These are phyloP conservation scores for Eurotiales sp. DNA, from an alignment of 2,329 filamentous ascomycete genomes.

Conservation along the genomic window DNA sequence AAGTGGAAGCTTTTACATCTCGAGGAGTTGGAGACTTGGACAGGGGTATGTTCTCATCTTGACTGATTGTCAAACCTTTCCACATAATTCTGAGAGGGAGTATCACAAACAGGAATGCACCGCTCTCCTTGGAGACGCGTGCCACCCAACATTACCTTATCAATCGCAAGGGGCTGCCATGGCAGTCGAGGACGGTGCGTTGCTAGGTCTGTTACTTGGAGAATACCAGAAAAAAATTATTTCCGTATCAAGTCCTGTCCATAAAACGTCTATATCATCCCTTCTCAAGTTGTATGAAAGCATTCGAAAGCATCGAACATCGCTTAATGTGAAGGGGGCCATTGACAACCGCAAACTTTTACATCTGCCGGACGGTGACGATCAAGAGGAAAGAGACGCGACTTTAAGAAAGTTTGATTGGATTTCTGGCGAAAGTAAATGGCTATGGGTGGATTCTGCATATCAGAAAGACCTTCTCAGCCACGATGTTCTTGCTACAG, in stretches of 20 bases:
- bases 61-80: no score
- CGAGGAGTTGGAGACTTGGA: constrained; percentile 47
- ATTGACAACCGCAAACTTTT: constrained; percentile 20
- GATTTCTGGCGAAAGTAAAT: neutral
- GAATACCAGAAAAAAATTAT: neutral
- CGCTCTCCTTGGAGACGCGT: constrained; percentile 52
- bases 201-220: constrained; percentile 51
- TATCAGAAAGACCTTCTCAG: no score
- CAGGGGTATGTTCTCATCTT: neutral
- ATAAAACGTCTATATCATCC: no score
- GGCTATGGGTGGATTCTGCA: no score
- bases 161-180: constrained; percentile 64
- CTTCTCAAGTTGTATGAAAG: constrained; percentile 42
- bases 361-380: constrained; percentile 20
- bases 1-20: constrained; percentile 66
- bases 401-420: neutral
- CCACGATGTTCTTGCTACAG: no score
- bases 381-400: constrained; percentile 37
- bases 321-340: constrained; percentile 19
- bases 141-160: constrained; percentile 62
- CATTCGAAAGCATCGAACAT: constrained; percentile 40
- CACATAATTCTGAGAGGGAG: no score
- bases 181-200: constrained; percentile 64
- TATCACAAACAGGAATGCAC: neutral
- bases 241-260: constrained; percentile 13